Base-by-base conservation (phyloP, 192 early-diverging fungal genomes). In the Physocladia obscura region DNA sequence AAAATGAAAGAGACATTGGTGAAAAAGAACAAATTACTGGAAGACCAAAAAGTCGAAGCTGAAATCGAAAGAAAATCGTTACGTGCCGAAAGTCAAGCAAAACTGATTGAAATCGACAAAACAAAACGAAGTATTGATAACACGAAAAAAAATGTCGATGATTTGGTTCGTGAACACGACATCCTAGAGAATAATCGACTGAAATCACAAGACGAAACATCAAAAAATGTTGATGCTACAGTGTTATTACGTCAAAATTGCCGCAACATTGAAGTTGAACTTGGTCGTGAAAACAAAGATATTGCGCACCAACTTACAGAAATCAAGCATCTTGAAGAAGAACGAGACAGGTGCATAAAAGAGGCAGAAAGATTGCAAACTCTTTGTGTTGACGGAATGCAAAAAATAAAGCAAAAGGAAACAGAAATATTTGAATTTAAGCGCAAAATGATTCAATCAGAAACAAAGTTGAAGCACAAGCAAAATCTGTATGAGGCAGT, bases 401-500 rank as follows among this genome's bases (percentile, higher is more conserved):
- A 81, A 51, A 44, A 74, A 6, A 82, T 87, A 58, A 87, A 87
- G 54, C 47, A 73, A n/a, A 83, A 82, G 65, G 87, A 88, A 75
- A 38, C 78, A 32, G 78, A 83, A 64, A 80, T 88, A 21, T 88
- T 76, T 58, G 83, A 88, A 17, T 83, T 69, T 57, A 87, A 88
- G 49, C 76, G 74, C 49, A 75, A 86, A 68, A 83, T 81, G 48
- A 74, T 84, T 13, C 74, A 83, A 31, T 76, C 85, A n/a, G 85
- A 88, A 27, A 88, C 81, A 27, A 88, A 88, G 58, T 70, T 88
- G 19, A 88, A 88, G 63, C 78, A 87, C 56, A 86, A 88, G 62
- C 87, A 88, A 63, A 87, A 87, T 57, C 69, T 88, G n/a, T 88
- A 88, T 69, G 87, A 88, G 51, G 80, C 85, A 0, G 82, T 87